Conservation (phyloP, 2,329 filamentous ascomycete genomes). For the Fusarium equiseti region DNA sequence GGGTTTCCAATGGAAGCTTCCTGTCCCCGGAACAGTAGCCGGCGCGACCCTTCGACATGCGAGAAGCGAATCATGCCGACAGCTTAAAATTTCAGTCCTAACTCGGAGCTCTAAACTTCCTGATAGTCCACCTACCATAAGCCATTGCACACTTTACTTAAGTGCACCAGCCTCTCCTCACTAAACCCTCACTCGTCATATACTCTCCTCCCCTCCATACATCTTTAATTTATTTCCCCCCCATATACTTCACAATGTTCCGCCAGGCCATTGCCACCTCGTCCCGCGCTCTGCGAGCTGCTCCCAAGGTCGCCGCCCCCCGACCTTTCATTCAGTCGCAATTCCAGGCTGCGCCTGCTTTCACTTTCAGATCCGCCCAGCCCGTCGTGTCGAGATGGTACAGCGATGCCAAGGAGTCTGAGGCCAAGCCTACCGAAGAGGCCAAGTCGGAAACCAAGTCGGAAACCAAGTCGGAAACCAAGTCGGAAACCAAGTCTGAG, state of each 20-base stretch:
- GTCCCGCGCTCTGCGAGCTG: constrained; percentile 59
- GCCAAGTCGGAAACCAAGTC: constrained; percentile 47
- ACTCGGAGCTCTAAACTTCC: constrained; percentile 45
- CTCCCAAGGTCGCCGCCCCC: constrained; percentile 53
- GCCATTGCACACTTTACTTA: constrained; percentile 37
- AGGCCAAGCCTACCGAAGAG: constrained; percentile 49
- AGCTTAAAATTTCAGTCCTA: constrained; percentile 50
- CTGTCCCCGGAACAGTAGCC: constrained; percentile 40
- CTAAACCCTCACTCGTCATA: constrained; percentile 16
- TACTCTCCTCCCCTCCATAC: constrained; percentile 6
- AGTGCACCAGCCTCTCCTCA: constrained; percentile 25
- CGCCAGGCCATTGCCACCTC: constrained; percentile 59
- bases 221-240: constrained; percentile 12
- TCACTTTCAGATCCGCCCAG: constrained; percentile 54
- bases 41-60: constrained; percentile 39
- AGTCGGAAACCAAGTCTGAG: constrained; percentile 46
- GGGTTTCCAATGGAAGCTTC: constrained; percentile 33
- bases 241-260: constrained; percentile 55
- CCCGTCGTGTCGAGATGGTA: constrained; percentile 59
- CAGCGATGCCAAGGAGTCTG: constrained; percentile 59
- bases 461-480: constrained; percentile 43
- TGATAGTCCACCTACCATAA: constrained; percentile 39
- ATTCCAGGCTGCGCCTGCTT: constrained; percentile 53
- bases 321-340: constrained; percentile 55
- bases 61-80: constrained; percentile 42